Evolutionary conservation across 768 basidiomycete species (phyloP), one percentile per base, ranked within the genome.

Genomic region (Pleurotus eryngii): DNA sequence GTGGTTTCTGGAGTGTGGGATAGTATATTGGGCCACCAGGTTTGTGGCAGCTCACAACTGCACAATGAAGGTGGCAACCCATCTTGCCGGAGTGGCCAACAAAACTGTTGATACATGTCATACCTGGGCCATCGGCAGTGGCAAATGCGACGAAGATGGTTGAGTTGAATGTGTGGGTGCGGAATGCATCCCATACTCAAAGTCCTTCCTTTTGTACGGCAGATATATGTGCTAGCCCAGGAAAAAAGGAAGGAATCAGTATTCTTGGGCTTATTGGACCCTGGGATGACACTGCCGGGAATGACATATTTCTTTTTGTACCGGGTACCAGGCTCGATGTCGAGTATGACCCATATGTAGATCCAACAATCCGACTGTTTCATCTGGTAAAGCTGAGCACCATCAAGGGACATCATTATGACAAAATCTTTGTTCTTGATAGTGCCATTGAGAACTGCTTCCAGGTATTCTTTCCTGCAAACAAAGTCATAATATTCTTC

Each of bases 361-460:
- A 79, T 76, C 77, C 75, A 20, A 20, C 20, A 20, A 20, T 20
- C 20, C 20, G 20, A 20, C 20, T 20, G 20, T 20, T 20, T 20
- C 58, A 67, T 67, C 17, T 60, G 61, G 55, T 77, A 79, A 0
- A 81, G 69, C 57, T 80, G 77, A 0, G 74, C 74, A 8, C 79
- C 74, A 60, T 79, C 76, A 0, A 75, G 57, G 0, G 74, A 74
- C 6, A 75, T 57, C 43, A 70, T 58, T 0, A 80, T 57, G 0
- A 75, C 56, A 0, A 68, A 71, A 53, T 79, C 73, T 9, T 74
- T 60, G 2, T 55, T 27, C 7, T 51, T 53, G 40, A 75, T 69
- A 11, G 60, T 18, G 2, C 63, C 65, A 5, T 57, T 37, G 7
- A 47, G 9, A 1, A 67, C 61, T 0, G 60, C 58, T 0, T 62